Evolutionary conservation across 192 early-diverging fungal species (phyloP).

Genomic region (Globomyces pollinis-pini): DNA sequence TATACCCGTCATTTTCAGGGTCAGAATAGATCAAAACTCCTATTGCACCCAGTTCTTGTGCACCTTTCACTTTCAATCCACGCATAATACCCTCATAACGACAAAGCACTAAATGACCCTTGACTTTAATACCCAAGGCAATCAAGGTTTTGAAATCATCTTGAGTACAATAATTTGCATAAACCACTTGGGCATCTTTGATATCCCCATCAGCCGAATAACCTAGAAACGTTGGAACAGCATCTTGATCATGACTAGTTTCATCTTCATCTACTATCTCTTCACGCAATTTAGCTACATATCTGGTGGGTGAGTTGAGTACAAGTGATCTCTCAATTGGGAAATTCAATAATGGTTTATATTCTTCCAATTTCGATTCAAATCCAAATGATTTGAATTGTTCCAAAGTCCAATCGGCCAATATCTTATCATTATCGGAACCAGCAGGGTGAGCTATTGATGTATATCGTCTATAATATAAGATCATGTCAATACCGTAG

Average conservation of each 20-base stretch:
- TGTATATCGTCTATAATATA: no score
- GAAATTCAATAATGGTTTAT: slow-evolving; percentile 47
- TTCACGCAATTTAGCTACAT: slow-evolving; percentile 48
- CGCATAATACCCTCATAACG: slow-evolving; percentile 44
- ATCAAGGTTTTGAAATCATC: slow-evolving; percentile 44
- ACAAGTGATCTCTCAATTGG: slow-evolving; percentile 40
- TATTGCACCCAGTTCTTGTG: slow-evolving; percentile 42
- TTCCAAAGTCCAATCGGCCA: slow-evolving; percentile 43
- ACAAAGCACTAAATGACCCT: slow-evolving; percentile 46
- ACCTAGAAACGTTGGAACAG: slow-evolving; percentile 53
- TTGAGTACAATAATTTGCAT: slow-evolving; percentile 53
- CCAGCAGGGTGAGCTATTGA: slow-evolving; percentile 51
- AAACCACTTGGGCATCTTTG: slow-evolving; percentile 48
- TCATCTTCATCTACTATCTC: slow-evolving; percentile 51
- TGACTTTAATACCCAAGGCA: slow-evolving; percentile 27
- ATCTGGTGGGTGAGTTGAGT: slow-evolving; percentile 39
- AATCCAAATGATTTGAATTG: slow-evolving; percentile 39
- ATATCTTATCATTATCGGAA: slow-evolving; percentile 22
- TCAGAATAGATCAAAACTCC: slow-evolving; percentile 58
- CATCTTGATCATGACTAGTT: slow-evolving; percentile 46
- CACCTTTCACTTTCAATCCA: slow-evolving; percentile 46
- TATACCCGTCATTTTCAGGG: slow-evolving; percentile 54
- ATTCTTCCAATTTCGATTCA: slow-evolving; percentile 45
- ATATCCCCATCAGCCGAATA: slow-evolving; percentile 32
- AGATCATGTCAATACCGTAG: no score